Conservation (phyloP, 345 rosid species). For the Heritiera fomes region DNA sequence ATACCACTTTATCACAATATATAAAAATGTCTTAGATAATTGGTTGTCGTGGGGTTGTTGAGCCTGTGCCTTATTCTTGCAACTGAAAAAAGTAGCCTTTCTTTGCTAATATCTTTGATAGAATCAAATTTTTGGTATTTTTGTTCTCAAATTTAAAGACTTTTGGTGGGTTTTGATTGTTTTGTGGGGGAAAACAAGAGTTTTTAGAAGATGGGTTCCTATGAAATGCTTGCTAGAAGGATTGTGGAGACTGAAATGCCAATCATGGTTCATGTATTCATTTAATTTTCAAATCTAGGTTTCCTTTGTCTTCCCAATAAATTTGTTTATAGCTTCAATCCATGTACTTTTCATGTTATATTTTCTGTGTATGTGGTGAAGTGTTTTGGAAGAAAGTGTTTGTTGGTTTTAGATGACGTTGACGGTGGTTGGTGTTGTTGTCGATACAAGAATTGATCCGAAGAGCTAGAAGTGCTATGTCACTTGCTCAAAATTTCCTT, state of each 20-base stretch:
- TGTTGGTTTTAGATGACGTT: conserved; percentile 19
- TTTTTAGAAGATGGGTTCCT: conserved; percentile 69
- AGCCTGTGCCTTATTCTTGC: neutral
- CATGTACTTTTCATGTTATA: neutral
- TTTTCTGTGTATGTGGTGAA: neutral
- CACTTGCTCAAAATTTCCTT: conserved; percentile 90
- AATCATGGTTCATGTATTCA: conserved; percentile 79
- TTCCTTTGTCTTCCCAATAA: conserved; percentile 7
- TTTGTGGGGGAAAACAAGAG: conserved; percentile 11
- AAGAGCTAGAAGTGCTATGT: conserved; percentile 63
- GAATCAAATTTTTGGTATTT: neutral
- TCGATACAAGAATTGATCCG: conserved; percentile 81
- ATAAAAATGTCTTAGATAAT: neutral
- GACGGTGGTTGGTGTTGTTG: conserved; percentile 34
- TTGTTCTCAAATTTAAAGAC: neutral
- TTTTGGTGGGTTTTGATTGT: conserved; percentile 22
- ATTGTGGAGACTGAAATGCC: conserved; percentile 80
- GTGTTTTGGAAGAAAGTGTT: conserved; percentile 17
- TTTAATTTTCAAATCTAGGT: conserved; percentile 20
- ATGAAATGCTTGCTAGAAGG: conserved; percentile 77
- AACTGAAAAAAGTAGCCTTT: neutral
- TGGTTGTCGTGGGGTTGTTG: conserved; percentile 15
- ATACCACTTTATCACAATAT: neutral
- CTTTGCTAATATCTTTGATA: neutral
- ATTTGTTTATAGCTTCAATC: conserved; percentile 13